Conservation (phyloP, 2,329 filamentous ascomycete genomes). For the Septoria linicola region DNA sequence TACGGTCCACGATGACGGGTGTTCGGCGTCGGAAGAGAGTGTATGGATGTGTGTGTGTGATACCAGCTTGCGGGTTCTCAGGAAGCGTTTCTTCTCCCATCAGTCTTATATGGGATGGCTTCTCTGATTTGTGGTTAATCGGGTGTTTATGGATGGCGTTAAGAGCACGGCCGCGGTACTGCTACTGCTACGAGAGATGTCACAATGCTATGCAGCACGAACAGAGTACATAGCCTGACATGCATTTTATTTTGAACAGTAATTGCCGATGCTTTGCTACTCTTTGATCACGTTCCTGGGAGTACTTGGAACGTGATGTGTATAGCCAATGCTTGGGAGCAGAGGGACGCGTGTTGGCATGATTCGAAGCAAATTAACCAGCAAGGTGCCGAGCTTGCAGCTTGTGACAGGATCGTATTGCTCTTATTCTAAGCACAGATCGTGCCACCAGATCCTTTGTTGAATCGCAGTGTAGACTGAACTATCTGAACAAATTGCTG, state of each 20-base stretch:
- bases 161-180: constrained; percentile 10
- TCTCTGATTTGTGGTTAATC: constrained; percentile 12
- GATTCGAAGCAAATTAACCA: constrained; percentile 1
- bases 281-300: not conserved
- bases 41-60: constrained; percentile 21
- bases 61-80: constrained; percentile 17
- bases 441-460: not conserved
- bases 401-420: too few relatives aligned
- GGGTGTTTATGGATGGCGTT: constrained; percentile 21
- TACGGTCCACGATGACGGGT: constrained; percentile 5
- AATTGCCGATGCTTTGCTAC: not conserved
- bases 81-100: constrained; percentile 11
- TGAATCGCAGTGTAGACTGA: not conserved
- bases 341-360: constrained; percentile 3
- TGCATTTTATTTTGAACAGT: constrained; percentile 14
- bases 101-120: constrained; percentile 12
- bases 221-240: constrained; percentile 23
- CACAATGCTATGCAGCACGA: constrained; percentile 20
- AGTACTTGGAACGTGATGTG: not conserved
- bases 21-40: constrained; percentile 19
- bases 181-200: constrained; percentile 20
- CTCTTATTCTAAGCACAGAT: too few relatives aligned
- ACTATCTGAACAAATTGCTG: too few relatives aligned
- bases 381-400: too few relatives aligned
- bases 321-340: not conserved